Base-by-base conservation (phyloP, 768 basidiomycete species). In the Grammothele lineata region DNA sequence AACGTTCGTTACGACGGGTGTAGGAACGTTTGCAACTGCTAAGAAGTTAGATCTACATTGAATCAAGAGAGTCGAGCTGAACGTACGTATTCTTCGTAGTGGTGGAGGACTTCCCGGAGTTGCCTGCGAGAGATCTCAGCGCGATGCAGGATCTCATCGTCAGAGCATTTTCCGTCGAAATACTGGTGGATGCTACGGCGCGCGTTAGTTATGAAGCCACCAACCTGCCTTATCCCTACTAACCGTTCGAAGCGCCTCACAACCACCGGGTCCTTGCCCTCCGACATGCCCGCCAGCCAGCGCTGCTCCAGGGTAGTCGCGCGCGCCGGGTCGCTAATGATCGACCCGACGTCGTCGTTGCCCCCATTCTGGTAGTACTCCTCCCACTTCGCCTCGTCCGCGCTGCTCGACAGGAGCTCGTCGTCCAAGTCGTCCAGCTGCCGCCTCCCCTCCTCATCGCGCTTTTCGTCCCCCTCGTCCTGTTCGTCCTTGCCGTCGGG, bases 231-330 rank as follows among this genome's bases (percentile, higher is more conserved):
- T n/a, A n/a, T n/a, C n/a, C 7, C 9, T 8, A 61, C 86, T 57
- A 47, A 94, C 90, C 81, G 68, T 54, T 90, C 84, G 62, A 96
- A 97, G 35, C 85, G 78, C 57, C 74, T 77, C 4, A 78, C 79
- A 40, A 90, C 74, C 14, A 71, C 61, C 40, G 80, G 74, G 40
- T 89, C 85, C 64, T 87, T 90, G 1, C 83, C 85, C 24, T 87
- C 83, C 3, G 85, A 85, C 82, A 97, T 96, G n/a, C 83, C 86
- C n/a, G 81, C 75, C 45, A 96, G 69, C 92, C 92, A 95, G 43
- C 79, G 75, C 38, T 85, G 75, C 65, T 95, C 84, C 48, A 83
- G 64, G 17, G 85, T 77, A 15, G 84, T 90, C 15, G 92, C 92
- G 35, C 83, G 74, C 1, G 81, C 85, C 18, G 93, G 93, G 65